Conservation (phyloP, 1,284 basidiomycete genomes). For the Ustilago curta region DNA sequence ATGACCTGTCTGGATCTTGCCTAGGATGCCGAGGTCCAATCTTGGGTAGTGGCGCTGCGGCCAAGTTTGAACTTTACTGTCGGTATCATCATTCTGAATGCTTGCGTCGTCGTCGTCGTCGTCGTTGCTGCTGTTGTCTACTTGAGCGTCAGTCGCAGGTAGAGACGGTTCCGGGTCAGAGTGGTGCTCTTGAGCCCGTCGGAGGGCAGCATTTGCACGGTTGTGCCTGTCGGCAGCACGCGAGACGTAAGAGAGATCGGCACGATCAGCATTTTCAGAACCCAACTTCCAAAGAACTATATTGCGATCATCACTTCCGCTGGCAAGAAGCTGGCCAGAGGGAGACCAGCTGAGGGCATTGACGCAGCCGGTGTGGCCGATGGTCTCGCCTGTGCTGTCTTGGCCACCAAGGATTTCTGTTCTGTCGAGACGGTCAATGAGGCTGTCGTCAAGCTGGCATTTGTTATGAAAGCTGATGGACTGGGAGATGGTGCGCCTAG, state of each 20-base stretch:
- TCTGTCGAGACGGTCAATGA: slow-evolving; percentile 37
- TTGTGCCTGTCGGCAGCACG: not conserved
- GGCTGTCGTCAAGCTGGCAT: slow-evolving; percentile 30
- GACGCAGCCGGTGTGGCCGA: slow-evolving; percentile 53
- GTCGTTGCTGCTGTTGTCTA: not conserved
- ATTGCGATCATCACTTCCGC: slow-evolving; percentile 83
- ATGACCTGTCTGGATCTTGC: slow-evolving; percentile 72
- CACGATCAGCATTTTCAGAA: slow-evolving; percentile 62
- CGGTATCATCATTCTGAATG: not conserved
- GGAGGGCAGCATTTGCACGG: not conserved
- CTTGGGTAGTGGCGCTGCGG: slow-evolving; percentile 22
- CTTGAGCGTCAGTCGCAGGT: not conserved
- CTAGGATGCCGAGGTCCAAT: slow-evolving; percentile 31
- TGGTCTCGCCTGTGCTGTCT: slow-evolving; percentile 9
- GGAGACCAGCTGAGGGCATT: slow-evolving; percentile 82
- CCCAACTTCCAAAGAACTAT: slow-evolving; percentile 79
- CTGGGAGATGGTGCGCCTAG: slow-evolving; percentile 19
- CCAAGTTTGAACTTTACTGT: slow-evolving; percentile 24
- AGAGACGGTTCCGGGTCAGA: not conserved
- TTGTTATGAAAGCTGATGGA: slow-evolving; percentile 17
- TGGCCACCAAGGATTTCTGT: slow-evolving; percentile 41
- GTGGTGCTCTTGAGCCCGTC: not conserved
- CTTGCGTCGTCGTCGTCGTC: no score
- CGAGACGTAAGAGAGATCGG: not conserved
- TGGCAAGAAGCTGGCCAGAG: slow-evolving; percentile 79